Base-by-base conservation (phyloP, 2,329 filamentous ascomycete genomes). In the Colletotrichum liriopes region DNA sequence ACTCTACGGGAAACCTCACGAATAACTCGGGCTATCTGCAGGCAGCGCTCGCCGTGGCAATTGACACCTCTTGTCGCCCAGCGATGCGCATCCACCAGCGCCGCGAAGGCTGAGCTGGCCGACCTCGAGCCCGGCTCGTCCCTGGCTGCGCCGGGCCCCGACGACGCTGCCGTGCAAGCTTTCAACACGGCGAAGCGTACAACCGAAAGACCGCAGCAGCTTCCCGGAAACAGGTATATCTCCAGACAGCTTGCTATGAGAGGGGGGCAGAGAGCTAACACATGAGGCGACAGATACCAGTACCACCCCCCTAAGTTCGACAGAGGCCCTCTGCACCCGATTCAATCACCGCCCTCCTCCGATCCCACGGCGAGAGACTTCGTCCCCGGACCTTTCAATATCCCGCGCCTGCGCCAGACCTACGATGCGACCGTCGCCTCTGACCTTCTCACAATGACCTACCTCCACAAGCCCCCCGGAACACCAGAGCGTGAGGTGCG, bases 271-370 rank as follows among this genome's bases (percentile, higher is more conserved):
- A 79, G 71, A 66, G 68, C 66, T 72, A 49, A 55, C 73, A 73
- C 54, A 77, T 60, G 18, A 56, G 16, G 47, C 29, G 8, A 41
- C 32, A 75, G 96, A 88, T 99, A 98, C 85, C 94, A 97, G 84
- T 98, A 93, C 83, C 94, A 95, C 75, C 93, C 96, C 62, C 96
- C 96, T 74, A 96, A 96, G 85, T 99, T 95, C 88, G 92, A 98
- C 83, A 94, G 96, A 79, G 96, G 96, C 68, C 95, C 95, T 75
- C 88, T 98, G 32, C 95, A 98, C 81, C 96, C 96, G 62, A 91
- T 98, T 78, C 94, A 98, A 85, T 93, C 94, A 71, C 96, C 94
- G n/a, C 89, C 91, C 49, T 89, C 92, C 63, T 96, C 95, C 74
- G 94, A 98, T 78, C 95, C 95, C 0, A 89, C 93, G 37, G 98